Conservation (phyloP, 176 grass and related monocot species). For the Raddia distichophylla region DNA sequence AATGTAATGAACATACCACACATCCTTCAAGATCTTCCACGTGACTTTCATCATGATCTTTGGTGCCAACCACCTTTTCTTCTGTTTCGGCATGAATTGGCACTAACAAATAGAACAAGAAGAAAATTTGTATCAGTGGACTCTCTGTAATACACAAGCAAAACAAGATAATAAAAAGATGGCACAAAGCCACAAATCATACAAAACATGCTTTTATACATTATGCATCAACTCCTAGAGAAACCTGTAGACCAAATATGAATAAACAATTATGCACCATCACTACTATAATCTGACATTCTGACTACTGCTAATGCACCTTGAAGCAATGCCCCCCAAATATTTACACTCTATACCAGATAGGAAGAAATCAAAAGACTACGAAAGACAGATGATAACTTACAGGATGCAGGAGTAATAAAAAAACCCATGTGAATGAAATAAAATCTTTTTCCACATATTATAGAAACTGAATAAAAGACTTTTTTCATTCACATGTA, state of each 20-base stretch:
- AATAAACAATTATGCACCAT: background rate
- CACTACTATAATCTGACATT: background rate
- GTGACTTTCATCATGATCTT: conserved; percentile 40
- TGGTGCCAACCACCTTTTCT: conserved; percentile 24
- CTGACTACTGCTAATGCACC: conserved; percentile 9
- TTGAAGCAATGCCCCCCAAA: conserved; percentile 17
- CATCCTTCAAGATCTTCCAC: conserved; percentile 86
- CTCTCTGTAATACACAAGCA: conserved; percentile 13
- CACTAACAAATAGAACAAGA: conserved; percentile 39
- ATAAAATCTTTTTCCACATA: background rate
- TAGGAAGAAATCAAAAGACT: background rate
- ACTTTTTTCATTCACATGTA: conserved; percentile 21
- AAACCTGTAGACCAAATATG: conserved; percentile 4
- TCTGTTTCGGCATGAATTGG: conserved; percentile 27
- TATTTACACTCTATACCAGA: background rate
- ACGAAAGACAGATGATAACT: background rate
- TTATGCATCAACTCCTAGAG: background rate
- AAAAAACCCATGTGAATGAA: background rate
- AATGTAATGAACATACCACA: conserved; percentile 58
- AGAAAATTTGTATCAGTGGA: conserved; percentile 12
- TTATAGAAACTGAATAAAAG: conserved; percentile 23
- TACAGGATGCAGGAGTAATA: conserved; percentile 1
- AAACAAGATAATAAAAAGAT: conserved; percentile 28
- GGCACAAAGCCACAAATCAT: conserved; percentile 14
- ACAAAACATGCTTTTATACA: conserved; percentile 6